Conservation (phyloP, 768 basidiomycete genomes). For the Xerocomellus chrysenteron region DNA sequence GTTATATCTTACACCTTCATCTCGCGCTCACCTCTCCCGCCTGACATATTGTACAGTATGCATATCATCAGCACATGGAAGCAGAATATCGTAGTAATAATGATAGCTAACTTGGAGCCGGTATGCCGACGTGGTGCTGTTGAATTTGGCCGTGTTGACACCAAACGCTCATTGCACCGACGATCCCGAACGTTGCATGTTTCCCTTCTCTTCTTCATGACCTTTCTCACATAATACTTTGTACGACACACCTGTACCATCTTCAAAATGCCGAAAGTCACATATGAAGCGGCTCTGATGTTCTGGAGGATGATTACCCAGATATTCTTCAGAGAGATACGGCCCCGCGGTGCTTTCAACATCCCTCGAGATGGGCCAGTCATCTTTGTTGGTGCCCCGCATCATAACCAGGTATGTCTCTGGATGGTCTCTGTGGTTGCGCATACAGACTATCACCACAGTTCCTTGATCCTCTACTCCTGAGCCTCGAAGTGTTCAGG, state of each 20-base stretch:
- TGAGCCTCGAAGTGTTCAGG: constrained; percentile 81
- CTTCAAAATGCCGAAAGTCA: constrained; percentile 23
- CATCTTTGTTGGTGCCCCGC: constrained; percentile 91
- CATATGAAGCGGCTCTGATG: constrained; percentile 74
- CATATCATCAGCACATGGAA: constrained; percentile 12
- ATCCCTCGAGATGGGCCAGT: constrained; percentile 88
- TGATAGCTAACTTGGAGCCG: constrained; percentile 2
- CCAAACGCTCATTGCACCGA: background rate
- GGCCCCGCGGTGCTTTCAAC: constrained; percentile 92
- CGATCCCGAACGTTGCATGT: background rate
- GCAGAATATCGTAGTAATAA: constrained; percentile 24
- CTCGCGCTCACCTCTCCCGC: constrained; percentile 14
- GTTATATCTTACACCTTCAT: constrained; percentile 20
- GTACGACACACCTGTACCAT: constrained; percentile 4
- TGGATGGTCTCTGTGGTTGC: constrained; percentile 3
- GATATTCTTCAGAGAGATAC: constrained; percentile 95
- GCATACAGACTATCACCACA: constrained; percentile 34
- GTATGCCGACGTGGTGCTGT: background rate
- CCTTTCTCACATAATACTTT: constrained; percentile 2
- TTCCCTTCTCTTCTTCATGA: constrained; percentile 10
- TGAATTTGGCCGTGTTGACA: constrained; percentile 32
- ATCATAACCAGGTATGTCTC: constrained; percentile 77
- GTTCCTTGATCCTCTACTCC: constrained; percentile 90
- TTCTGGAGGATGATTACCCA: constrained; percentile 87
- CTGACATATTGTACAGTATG: constrained; percentile 32